Evolutionary conservation across 176 grass and related monocot species (phyloP).

Genomic region (Cenchrus americanus): DNA sequence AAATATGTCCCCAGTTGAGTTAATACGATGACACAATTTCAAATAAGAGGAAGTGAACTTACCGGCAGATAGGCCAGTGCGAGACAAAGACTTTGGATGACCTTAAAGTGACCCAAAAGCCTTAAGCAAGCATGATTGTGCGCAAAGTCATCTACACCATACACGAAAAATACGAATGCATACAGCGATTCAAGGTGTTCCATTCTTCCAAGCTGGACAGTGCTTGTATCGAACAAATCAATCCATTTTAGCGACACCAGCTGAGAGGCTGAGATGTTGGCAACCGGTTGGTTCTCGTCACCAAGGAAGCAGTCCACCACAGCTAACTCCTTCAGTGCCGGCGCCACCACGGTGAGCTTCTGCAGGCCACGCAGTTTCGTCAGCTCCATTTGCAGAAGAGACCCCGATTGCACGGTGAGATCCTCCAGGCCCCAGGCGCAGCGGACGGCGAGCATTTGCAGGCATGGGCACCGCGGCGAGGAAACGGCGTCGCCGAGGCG

Average conservation of each 20-base stretch:
- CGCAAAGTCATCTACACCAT: not conserved
- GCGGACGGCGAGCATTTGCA: not conserved
- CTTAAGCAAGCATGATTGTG: not conserved
- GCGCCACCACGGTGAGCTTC: slow-evolving; percentile 14
- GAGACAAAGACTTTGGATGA: not conserved
- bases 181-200: not conserved
- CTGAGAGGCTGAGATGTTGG: slow-evolving; percentile 13
- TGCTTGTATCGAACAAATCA: slow-evolving; percentile 20
- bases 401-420: slow-evolving; percentile 15
- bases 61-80: not conserved
- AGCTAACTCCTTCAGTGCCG: not conserved
- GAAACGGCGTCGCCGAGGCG: slow-evolving; percentile 7
- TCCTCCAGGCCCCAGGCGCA: not conserved
- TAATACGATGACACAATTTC: not conserved
- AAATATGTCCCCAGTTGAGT: not conserved
- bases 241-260: not conserved
- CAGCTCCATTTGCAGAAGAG: slow-evolving; percentile 6
- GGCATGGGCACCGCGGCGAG: not conserved
- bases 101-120: not conserved
- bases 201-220: slow-evolving; percentile 1
- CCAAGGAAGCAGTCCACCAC: not conserved
- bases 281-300: not conserved
- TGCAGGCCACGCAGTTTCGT: not conserved
- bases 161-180: not conserved
- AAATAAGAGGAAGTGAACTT: slow-evolving; percentile 13